A percentile compares a stretch with the other conserved stretches of the same genome.
These are phyloP conservation scores for Stentor coeruleus DNA, from an alignment of 73 alveolate species.

Conservation along the genomic window DNA sequence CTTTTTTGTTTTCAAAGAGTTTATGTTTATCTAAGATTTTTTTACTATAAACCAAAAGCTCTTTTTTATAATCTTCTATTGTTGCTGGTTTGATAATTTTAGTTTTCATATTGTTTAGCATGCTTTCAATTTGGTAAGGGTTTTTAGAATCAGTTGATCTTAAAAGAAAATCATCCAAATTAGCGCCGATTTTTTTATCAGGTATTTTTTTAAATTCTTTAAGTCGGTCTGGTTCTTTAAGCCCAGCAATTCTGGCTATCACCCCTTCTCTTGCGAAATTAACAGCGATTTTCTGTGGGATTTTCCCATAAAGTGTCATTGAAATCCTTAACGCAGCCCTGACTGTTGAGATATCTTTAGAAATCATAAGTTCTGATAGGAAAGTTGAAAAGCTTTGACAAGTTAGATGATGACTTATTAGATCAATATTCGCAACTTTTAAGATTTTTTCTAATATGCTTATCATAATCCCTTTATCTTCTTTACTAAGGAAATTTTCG, in stretches of 20 bases:
- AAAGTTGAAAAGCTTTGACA: slow-evolving; percentile 12
- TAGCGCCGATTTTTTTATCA: not conserved
- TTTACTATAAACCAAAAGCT: not conserved
- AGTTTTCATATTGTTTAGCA: slow-evolving; percentile 19
- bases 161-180: slow-evolving; percentile 15
- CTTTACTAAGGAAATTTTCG: slow-evolving; percentile 12
- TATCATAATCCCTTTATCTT: not conserved
- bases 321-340: not conserved
- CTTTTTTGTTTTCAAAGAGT: slow-evolving; percentile 5
- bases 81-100: not conserved
- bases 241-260: not conserved
- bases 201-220: slow-evolving; percentile 13
- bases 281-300: not conserved
- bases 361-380: not conserved
- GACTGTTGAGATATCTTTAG: not conserved
- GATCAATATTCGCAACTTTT: not conserved
- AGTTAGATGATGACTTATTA: not conserved
- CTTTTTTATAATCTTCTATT: not conserved
- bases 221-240: not conserved
- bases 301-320: not conserved
- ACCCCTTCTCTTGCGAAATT: slow-evolving; percentile 17
- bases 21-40: not conserved
- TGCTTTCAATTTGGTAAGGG: not conserved
- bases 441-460: slow-evolving; percentile 17
- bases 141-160: slow-evolving; percentile 2